Evolutionary conservation across 2,329 filamentous ascomycete genomes (phyloP), one percentile per base, ranked within the genome.

Genomic region (Diaporthe capsici): DNA sequence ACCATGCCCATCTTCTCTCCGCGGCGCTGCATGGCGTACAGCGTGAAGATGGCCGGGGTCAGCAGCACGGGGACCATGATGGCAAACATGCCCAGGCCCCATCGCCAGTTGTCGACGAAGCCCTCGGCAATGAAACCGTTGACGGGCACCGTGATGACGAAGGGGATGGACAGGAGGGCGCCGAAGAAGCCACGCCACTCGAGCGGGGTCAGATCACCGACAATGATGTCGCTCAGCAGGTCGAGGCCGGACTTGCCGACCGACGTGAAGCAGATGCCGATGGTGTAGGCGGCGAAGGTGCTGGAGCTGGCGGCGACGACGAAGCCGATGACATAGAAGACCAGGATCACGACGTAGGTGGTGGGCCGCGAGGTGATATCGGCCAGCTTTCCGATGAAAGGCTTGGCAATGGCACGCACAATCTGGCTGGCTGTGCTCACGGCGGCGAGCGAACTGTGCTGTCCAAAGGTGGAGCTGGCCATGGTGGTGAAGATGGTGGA

Each of bases 1-100:
- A 86, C 76, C 61, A 91, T 82, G 2, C 91, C 91, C 3, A 84
- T 77, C 74, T 87, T 87, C 75, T 86, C 86, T 10, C 91, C 92
- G 77, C 91, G 91, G 31, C 85, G 85, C 76, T 92, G 89, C 81
- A 93, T 91, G 73, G 86, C 82, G 72, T 89, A 85, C 73, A 93
- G 85, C 2, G 91, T 85, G n/a, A 87, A 79, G 53, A 89, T 88
- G 47, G 92, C 85, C 0, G 92, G 91, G 15, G 89, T 77, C 67
- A 90, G 88, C 47, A 90, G 86, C 8, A 89, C 85, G 0, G 91
- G 91, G 7, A 91, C 81, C 55, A 93, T 86, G 77, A 93, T 91
- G 73, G 89, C 87, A 81, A 91, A 93, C 81, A 89, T 89, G 71
- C 91, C 91, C 78, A 91, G 89, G 3, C 88, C 91, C 91, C 91